Conservation (phyloP, 1,284 basidiomycete species). For the Golubevia pallescens region DNA sequence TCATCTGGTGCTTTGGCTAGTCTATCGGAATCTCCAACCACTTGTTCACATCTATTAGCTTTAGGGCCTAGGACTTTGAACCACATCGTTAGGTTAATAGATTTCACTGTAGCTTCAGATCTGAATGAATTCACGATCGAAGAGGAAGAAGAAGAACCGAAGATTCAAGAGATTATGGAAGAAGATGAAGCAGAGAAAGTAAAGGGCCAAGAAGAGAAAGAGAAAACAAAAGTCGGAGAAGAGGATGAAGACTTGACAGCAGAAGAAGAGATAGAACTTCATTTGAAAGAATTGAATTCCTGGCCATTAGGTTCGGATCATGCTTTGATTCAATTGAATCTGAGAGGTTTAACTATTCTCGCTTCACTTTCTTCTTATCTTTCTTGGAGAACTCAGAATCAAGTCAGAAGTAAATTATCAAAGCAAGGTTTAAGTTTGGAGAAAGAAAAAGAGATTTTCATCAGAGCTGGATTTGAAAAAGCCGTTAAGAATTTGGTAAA, state of each 20-base stretch:
- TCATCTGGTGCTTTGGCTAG: not conserved
- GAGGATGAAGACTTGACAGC: not conserved
- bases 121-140: not conserved
- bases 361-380: conserved; percentile 5
- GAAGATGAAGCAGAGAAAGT: conserved; percentile 4
- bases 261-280: not conserved
- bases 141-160: not conserved
- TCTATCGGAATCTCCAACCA: not conserved
- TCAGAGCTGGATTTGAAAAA: not conserved
- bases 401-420: no score
- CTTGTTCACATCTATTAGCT: not conserved
- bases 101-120: not conserved
- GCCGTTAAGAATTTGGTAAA: not conserved
- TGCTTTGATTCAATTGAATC: not conserved
- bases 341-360: conserved; percentile 3
- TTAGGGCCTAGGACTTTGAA: not conserved
- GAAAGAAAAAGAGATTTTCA: not conserved
- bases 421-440: not conserved
- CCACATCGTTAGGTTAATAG: not conserved
- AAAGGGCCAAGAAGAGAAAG: not conserved
- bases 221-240: not conserved
- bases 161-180: not conserved
- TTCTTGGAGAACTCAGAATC: conserved; percentile 1
- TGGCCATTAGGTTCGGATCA: not conserved
- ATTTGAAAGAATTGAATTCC: not conserved